Evolutionary conservation across 2,329 filamentous ascomycete species (phyloP), one percentile per base, ranked within the genome.

Genomic region (Fusarium nurragi): DNA sequence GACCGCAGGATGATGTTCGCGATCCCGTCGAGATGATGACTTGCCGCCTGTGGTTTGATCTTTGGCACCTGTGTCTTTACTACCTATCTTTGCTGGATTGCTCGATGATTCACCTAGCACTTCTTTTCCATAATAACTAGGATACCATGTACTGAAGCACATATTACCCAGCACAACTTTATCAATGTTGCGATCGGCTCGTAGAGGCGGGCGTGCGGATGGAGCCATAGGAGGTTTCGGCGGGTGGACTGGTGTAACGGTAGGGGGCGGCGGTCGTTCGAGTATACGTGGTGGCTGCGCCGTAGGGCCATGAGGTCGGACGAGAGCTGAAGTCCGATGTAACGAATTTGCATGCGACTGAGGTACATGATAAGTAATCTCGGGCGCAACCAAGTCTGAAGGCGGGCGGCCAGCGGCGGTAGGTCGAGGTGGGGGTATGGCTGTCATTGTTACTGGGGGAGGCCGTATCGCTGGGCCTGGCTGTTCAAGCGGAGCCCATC

Each of bases 111-210:
- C 84, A 13, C 85, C 86, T 6, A 89, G 77, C 9, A 88, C 80
- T 54, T 89, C 93, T 81, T 86, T 97, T 79, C 82, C 83, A 76
- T 97, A 97, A 77, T 94, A 95, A 16, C 92, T 96, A 9, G 93
- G 92, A 76, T 95, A 97, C 93, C 94, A 97, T 4, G 94, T 91
- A 70, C 89, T 88, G 79, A 97, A 96, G 71, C 89, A 88, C 28
- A 95, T 83, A 71, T 93, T 88, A 6, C 94, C 94, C 61, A 97
- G 83, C 52, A 97, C 89, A 48, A 97, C 92, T 74, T 92, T 91
- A 73, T 93, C 88, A 66, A 97, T 90, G 75, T 96, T 97, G 55
- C 91, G 90, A 69, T 90, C 88, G 11, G 83, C 74, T 32, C 77
- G 77, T 2, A 77, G 78, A 7, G 79, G 77, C 1, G 76, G 71